Evolutionary conservation across 331 rosid genomes (phyloP), one percentile per base, ranked within the genome.

Genomic region (Quercus phellos): DNA sequence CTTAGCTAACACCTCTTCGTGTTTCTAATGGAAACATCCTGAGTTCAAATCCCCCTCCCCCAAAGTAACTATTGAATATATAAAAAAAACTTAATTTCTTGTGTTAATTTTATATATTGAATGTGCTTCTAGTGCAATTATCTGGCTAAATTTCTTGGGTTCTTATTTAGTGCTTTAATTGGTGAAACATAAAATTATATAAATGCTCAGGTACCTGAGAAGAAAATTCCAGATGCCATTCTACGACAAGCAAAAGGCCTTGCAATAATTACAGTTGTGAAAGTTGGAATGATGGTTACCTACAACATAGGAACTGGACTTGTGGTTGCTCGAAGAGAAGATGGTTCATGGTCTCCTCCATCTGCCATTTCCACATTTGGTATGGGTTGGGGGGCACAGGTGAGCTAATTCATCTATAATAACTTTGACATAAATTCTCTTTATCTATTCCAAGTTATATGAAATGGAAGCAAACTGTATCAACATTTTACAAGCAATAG

Each of bases 281-380:
- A 93, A 86, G 96, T 92, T 27, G 99, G 99, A 80, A 88, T 89
- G 54, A 70, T 91, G 93, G 90, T 95, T 67, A 95, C 99, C 67
- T 95, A 95, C 77, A 88, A 92, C 77, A 81, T 95, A 67, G 99
- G 99, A 78, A 95, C 99, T 18, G 99, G 99, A 78, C 81, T 95
- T 32, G 98, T 95, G 76, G 79, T 95, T 79, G 96, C 97, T 16
- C 97, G 94, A 46, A 91, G 89, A 75, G 98, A 90, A 75, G 99
- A 95, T 86, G 99, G 98, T 68, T 91, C 98, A 26, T 92, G 99
- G 99, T 95, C 99, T 79, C 94, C 99, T n/a, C 98, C 99, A 71
- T 95, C 99, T 75, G 96, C 99, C 76, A 84, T 91, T 79, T 93
- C 97, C 29, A 88, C 99, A 51, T 87, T 88, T 63, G 99, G 99